Percentiles rank a stretch among this genome's conserved stretches.
These are phyloP conservation scores for Pseudopyrenochaeta lycopersici DNA, from an alignment of 2,329 filamentous ascomycete genomes.

Conservation along the genomic window DNA sequence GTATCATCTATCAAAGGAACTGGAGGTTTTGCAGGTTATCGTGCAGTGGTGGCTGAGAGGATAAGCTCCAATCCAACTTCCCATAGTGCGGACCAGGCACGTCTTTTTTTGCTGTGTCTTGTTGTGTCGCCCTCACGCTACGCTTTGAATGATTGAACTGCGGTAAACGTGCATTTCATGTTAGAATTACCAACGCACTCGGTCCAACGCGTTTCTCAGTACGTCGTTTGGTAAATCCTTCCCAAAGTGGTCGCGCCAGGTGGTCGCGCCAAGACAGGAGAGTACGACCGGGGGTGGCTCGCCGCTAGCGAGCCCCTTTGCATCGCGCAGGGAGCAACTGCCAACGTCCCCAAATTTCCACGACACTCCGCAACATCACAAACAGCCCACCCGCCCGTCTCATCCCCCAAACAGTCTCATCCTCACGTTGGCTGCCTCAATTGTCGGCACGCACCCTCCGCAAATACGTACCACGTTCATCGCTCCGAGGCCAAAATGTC, in stretches of 20 bases:
- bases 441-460: slow-evolving; percentile 24
- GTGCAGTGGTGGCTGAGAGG: too few species aligned
- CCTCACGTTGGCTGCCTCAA: slow-evolving; percentile 28
- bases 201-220: too few species aligned
- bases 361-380: slow-evolving; percentile 43
- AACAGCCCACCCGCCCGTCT: slow-evolving; percentile 23
- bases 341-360: slow-evolving; percentile 53
- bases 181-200: too few species aligned
- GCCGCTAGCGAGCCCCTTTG: slow-evolving; percentile 52
- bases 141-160: too few species aligned
- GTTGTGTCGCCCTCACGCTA: too few species aligned
- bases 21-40: too few species aligned
- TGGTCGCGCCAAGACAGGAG: slow-evolving; percentile 41
- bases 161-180: too few species aligned
- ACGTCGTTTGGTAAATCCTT: slow-evolving; percentile 21
- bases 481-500: slow-evolving; percentile 43
- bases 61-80: too few species aligned
- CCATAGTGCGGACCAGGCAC: too few species aligned
- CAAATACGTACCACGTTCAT: slow-evolving; percentile 29
- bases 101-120: too few species aligned
- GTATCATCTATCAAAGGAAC: too few species aligned
- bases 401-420: slow-evolving; percentile 25
- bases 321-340: slow-evolving; percentile 49
- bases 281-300: slow-evolving; percentile 38
- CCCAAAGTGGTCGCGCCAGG: slow-evolving; percentile 32